A percentile compares a stretch with the other conserved stretches of the same genome.
Evolutionary conservation across 2,329 filamentous ascomycete genomes (phyloP).

Genomic region (Clarireedia monteithiana): DNA sequence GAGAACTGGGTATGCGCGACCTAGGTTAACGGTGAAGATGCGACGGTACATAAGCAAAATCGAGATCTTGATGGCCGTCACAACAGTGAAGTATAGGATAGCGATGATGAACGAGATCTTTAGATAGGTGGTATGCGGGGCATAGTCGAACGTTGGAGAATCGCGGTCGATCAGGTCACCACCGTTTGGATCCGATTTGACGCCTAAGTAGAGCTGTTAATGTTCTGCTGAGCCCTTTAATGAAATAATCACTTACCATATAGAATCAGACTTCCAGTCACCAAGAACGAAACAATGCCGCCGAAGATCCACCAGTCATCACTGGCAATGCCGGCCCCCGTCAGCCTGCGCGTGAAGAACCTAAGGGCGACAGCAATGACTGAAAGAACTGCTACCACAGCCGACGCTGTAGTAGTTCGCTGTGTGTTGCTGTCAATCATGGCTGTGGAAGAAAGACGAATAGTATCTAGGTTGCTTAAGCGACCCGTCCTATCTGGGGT

Average conservation of each 20-base stretch:
- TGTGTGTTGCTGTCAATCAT: conserved; percentile 1
- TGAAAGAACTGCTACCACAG: conserved; percentile 5
- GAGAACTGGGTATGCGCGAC: background rate
- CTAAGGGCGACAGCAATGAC: conserved; percentile 6
- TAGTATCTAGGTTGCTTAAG: background rate
- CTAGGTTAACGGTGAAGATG: background rate
- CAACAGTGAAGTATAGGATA: conserved; percentile 3
- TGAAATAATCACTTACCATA: conserved; percentile 2
- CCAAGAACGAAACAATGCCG: background rate
- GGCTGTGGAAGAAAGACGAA: background rate
- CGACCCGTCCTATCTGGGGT: too few species aligned
- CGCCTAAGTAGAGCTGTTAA: background rate
- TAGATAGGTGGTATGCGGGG: conserved; percentile 1
- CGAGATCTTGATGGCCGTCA: conserved; percentile 7
- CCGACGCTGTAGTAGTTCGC: conserved; percentile 1
- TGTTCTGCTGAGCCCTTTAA: background rate
- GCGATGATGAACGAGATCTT: background rate
- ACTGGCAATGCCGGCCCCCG: conserved; percentile 3
- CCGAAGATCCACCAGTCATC: conserved; percentile 13
- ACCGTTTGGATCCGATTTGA: conserved; percentile 4
- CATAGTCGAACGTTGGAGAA: conserved; percentile 3
- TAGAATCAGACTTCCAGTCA: background rate
- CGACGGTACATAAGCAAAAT: conserved; percentile 8
- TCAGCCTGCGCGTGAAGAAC: conserved; percentile 5
- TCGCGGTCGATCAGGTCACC: conserved; percentile 8